Conservation (phyloP, 1,284 basidiomycete species). For the Ceratobasidium sp. region DNA sequence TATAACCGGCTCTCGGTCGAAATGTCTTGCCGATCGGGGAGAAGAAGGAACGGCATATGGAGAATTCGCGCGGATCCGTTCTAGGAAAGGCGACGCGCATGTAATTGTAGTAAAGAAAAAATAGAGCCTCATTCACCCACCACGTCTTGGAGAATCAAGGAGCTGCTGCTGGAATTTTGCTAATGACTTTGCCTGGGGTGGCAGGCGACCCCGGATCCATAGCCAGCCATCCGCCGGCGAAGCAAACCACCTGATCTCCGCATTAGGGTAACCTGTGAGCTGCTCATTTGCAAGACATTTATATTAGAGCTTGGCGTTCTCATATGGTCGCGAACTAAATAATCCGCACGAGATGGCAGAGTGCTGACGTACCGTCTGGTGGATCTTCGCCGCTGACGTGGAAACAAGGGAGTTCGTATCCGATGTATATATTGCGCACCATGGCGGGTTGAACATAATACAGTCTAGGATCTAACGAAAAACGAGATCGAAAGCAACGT, state of each 20-base stretch:
- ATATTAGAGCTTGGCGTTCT: no score
- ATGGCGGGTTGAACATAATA: neutral
- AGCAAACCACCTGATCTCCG: neutral
- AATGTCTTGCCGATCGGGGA: neutral
- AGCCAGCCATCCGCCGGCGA: slow-evolving; percentile 5
- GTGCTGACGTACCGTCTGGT: slow-evolving; percentile 1
- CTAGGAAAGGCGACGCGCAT: neutral
- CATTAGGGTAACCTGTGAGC: neutral
- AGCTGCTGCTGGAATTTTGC: neutral
- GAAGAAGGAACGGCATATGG: neutral
- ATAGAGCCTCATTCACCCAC: neutral
- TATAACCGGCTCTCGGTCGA: neutral
- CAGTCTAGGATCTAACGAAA: neutral
- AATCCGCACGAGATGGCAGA: neutral
- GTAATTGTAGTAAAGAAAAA: neutral
- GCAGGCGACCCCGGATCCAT: neutral
- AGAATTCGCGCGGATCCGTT: neutral
- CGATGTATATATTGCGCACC: slow-evolving; percentile 8
- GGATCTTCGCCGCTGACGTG: neutral
- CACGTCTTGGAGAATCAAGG: slow-evolving; percentile 10
- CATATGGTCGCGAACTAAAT: neutral
- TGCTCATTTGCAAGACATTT: neutral
- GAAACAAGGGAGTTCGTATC: neutral
- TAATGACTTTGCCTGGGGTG: neutral
- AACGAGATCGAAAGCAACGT: no score